Evolutionary conservation across 2,329 filamentous ascomycete genomes (phyloP).

Genomic region (Penicillium sclerotiorum): DNA sequence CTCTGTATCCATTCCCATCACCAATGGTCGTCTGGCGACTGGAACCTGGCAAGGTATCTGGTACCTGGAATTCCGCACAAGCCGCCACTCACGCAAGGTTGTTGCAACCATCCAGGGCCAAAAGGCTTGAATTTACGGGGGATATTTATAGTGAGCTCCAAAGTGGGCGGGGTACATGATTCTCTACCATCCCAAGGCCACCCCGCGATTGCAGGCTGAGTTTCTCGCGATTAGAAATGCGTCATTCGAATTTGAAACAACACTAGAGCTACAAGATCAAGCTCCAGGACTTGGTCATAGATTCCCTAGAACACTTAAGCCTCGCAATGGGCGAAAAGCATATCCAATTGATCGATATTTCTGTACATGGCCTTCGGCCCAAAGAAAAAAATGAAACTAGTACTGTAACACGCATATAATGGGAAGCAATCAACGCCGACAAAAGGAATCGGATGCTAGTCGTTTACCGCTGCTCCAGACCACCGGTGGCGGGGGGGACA

Average conservation of each 20-base stretch:
- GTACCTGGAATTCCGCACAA: conserved; percentile 85
- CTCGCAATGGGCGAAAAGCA: conserved; percentile 18
- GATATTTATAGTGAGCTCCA: too few relatives aligned
- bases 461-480: conserved; percentile 62
- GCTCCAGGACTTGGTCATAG: neutral
- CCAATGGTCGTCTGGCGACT: conserved; percentile 73
- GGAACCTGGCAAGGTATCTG: conserved; percentile 75
- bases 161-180: too few relatives aligned
- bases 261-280: neutral
- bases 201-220: too few relatives aligned
- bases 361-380: conserved; percentile 39
- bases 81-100: conserved; percentile 76
- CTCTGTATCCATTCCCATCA: conserved; percentile 88
- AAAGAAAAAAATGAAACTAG: conserved; percentile 19
- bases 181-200: too few relatives aligned
- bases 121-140: conserved; percentile 49
- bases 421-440: conserved; percentile 39
- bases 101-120: conserved; percentile 95
- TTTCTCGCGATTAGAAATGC: neutral
- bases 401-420: conserved; percentile 24
- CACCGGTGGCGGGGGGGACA: conserved; percentile 60
- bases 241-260: neutral
- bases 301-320: conserved; percentile 4
- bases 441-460: conserved; percentile 33
- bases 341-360: conserved; percentile 38